Percentiles rank a stretch among this genome's conserved stretches.
Conservation (phyloP, 2,329 filamentous ascomycete genomes). For the Calonectria ilicicola region DNA sequence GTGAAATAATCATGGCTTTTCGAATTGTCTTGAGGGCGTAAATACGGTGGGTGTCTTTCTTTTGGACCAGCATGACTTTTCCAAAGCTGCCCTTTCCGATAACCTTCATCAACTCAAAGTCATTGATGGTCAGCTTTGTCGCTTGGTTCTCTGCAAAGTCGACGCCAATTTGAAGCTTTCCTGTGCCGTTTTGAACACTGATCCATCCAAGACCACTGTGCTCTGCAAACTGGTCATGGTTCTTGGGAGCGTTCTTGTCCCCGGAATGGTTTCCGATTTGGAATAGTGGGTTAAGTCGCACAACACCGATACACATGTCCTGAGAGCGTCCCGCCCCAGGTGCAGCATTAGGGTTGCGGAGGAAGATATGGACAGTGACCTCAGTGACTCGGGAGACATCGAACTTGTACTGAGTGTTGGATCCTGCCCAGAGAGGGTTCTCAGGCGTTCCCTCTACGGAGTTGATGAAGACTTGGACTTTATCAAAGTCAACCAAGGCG, state of each 20-base stretch:
- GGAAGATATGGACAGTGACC: constrained; percentile 88
- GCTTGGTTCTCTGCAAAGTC: constrained; percentile 93
- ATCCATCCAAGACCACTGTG: constrained; percentile 88
- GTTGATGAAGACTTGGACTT: constrained; percentile 97
- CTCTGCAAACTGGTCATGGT: constrained; percentile 75
- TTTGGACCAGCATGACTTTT: constrained; percentile 98
- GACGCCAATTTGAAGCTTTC: constrained; percentile 89
- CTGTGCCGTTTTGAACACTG: constrained; percentile 88
- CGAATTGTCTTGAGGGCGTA: constrained; percentile 99
- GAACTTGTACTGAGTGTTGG: constrained; percentile 98
- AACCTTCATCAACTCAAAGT: constrained; percentile 96
- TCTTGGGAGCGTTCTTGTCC: neutral
- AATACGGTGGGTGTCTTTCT: constrained; percentile 95
- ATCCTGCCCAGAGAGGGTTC: constrained; percentile 93
- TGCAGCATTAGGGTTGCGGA: constrained; percentile 88
- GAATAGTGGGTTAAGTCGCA: constrained; percentile 88
- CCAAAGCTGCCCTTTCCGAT: constrained; percentile 97
- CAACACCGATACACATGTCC: constrained; percentile 93
- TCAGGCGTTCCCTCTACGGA: constrained; percentile 92
- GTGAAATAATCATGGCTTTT: constrained; percentile 97
- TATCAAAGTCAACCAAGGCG: constrained; percentile 95
- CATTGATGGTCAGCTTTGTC: constrained; percentile 89
- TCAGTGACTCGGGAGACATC: constrained; percentile 95
- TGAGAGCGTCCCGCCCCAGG: constrained; percentile 89
- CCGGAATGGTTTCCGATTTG: constrained; percentile 67